phyloP scores from a whole-genome alignment of 2,329 filamentous ascomycete genomes.

The Monosporascus cannonballus region DNA sequence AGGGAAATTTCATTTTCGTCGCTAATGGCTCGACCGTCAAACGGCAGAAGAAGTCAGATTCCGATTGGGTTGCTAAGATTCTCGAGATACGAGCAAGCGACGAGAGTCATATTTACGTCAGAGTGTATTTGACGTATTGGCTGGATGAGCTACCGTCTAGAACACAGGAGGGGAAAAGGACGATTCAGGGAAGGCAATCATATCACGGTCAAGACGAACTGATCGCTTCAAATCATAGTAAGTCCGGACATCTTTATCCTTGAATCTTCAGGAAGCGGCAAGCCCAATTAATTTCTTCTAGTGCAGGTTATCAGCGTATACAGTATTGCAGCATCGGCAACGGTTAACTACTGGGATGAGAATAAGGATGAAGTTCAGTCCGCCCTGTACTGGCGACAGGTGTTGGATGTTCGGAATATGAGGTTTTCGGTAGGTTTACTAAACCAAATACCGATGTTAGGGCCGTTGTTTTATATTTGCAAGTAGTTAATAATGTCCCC shows the following conservation, averaged over 20 bases:
- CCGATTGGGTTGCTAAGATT: constrained; percentile 70
- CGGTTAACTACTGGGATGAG: constrained; percentile 64
- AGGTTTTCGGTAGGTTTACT: constrained; percentile 49
- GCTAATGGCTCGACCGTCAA: constrained; percentile 52
- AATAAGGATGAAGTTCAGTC: constrained; percentile 58
- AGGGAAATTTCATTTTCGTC: constrained; percentile 53
- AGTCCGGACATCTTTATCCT: constrained; percentile 17
- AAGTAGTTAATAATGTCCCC: constrained; percentile 9
- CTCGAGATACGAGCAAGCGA: constrained; percentile 70
- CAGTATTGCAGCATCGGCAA: constrained; percentile 56
- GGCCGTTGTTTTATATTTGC: constrained; percentile 3
- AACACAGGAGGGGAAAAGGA: constrained; percentile 45
- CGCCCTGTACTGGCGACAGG: constrained; percentile 59
- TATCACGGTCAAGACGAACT: constrained; percentile 65
- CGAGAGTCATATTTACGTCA: constrained; percentile 67
- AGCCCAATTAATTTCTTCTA: constrained; percentile 25
- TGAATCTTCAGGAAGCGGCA: background rate
- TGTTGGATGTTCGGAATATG: constrained; percentile 49
- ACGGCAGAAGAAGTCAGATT: constrained; percentile 43
- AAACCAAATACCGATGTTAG: background rate
- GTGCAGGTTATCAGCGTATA: constrained; percentile 71
- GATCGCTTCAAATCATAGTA: constrained; percentile 67
- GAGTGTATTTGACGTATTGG: constrained; percentile 72
- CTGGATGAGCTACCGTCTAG: constrained; percentile 61
- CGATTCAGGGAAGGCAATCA: constrained; percentile 48